Base-by-base conservation (phyloP, 2,329 filamentous ascomycete genomes). In the Colletotrichum brevisporum region DNA sequence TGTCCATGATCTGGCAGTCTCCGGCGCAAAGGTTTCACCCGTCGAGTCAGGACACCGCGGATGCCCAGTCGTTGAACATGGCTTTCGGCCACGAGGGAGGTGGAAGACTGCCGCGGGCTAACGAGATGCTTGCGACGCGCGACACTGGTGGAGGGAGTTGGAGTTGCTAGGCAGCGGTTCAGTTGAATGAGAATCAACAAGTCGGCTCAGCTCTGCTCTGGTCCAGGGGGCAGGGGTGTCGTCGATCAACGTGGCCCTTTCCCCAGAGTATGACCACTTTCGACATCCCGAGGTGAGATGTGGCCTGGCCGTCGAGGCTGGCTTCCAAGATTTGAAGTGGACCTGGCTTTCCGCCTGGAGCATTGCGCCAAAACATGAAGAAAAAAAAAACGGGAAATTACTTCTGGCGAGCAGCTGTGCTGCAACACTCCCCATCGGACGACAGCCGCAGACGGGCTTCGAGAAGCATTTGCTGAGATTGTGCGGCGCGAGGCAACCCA, bases 201-300 rank as follows among this genome's bases (percentile, higher is more conserved):
- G 21, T 24, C 21, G 21, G 21, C 21, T 8, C 50, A 39, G 48
- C 50, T 21, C 50, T 41, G 36, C 50, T 16, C 50, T 41, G n/a
- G n/a, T 9, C 27, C 13, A 39, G 18, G 6, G 31, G 58, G 60
- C 57, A 67, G 51, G 58, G 63, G 36, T 63, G 21, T 43, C 51
- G 63, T 63, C 63, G 58, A 63, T 67, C 64, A 56, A 56, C 36
- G 45, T 52, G 31, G 51, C 15, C 47, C 58, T 52, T 36, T 67
- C 51, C 51, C 63, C 63, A 24, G 63, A 51, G 51, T 51, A 52
- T 60, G 58, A 24, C 64, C 36, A 27, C 26, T 63, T 31, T 51
- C 50, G 31, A 56, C 18, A 43, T 50, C 39, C 31, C 26, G 36
- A 43, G 24, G 36, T 39, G n/a, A 39, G 31, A 55, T 24, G n/a